Evolutionary conservation across 495 filamentous ascomycete species (phyloP), one percentile per base, ranked within the genome.

Genomic region (Aspergillus haitiensis): DNA sequence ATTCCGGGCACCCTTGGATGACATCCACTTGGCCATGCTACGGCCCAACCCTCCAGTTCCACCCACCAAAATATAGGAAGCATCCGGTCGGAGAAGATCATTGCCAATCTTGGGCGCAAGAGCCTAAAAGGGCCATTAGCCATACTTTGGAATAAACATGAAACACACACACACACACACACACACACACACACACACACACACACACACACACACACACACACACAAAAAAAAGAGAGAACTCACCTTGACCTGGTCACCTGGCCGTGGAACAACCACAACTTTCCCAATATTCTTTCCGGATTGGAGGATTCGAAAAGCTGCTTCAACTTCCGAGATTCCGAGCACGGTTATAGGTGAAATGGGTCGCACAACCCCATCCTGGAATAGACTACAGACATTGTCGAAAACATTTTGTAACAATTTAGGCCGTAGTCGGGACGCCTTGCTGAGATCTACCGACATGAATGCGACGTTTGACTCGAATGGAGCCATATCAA

Each of bases 1-100:
- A 55, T 80, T 73, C 39, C 70, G 70, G 13, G 84, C 84, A 9
- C 83, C 83, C 40, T 78, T 77, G 21, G 69, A 64, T 7, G 79
- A 78, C 79, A 88, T 82, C 82, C 81, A 85, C 2, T 69, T 66
- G 0, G 83, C 65, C 52, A 87, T 75, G 40, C 61, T 47, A 0
- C 64, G 65, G 7, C 75, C 75, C 6, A 79, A 47, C 12, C 76
- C 75, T 12, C 75, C 76, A 15, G 72, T 59, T 51, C 75, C 75
- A 33, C 75, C 74, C 8, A 70, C 63, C 1, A 80, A 40, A 9
- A 78, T 31, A 58, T 80, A 78, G 11, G 77, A 56, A 1, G 60
- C 67, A 16, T 66, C 59, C 6, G 58, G 47, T 21, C 67, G 58
- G 6, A 71, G 42, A 6, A 31, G 16, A 10, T 16, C 6, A 11